Conservation (phyloP, 1,284 basidiomycete species). For the Peniophora sp. region DNA sequence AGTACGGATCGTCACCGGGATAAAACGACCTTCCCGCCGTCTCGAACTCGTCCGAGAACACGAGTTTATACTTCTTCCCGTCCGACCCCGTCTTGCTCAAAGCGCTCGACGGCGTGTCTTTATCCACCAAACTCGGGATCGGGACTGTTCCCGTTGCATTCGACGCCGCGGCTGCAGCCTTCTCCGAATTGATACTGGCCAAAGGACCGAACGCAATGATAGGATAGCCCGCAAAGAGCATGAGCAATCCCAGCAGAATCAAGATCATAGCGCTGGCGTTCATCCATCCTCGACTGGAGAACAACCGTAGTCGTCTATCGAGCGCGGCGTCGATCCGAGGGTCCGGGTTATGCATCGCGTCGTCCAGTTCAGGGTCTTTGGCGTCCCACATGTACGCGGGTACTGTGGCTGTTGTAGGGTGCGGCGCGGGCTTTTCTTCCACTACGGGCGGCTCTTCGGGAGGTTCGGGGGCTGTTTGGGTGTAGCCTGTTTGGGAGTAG, state of each 20-base stretch:
- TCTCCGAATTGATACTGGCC: slow-evolving; percentile 14
- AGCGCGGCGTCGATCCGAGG: slow-evolving; percentile 51
- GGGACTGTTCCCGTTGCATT: slow-evolving; percentile 66
- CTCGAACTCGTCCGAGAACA: slow-evolving; percentile 93
- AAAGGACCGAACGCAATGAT: slow-evolving; percentile 52
- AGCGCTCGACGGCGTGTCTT: slow-evolving; percentile 16
- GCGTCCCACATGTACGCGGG: slow-evolving; percentile 66
- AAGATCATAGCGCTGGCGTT: slow-evolving; percentile 56
- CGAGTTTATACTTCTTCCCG: slow-evolving; percentile 71
- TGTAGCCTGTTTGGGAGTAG: slow-evolving; percentile 48
- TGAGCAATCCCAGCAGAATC: slow-evolving; percentile 52
- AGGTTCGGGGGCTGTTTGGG: slow-evolving; percentile 26
- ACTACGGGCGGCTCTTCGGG: no score
- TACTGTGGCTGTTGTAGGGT: slow-evolving; percentile 31
- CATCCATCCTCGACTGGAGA: slow-evolving; percentile 68
- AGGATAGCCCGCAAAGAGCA: slow-evolving; percentile 75
- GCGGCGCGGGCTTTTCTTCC: slow-evolving; percentile 24
- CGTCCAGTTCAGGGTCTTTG: slow-evolving; percentile 70
- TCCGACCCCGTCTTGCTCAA: slow-evolving; percentile 53
- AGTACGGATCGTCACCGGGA: slow-evolving; percentile 73
- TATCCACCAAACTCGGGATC: slow-evolving; percentile 51
- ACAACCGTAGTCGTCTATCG: slow-evolving; percentile 50
- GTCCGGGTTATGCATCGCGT: slow-evolving; percentile 69
- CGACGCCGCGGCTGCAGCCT: slow-evolving; percentile 59
- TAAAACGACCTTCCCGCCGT: slow-evolving; percentile 69